Evolutionary conservation across 108 stramenopile genomes (phyloP).

Genomic region (Pseudonitzschia pungens): DNA sequence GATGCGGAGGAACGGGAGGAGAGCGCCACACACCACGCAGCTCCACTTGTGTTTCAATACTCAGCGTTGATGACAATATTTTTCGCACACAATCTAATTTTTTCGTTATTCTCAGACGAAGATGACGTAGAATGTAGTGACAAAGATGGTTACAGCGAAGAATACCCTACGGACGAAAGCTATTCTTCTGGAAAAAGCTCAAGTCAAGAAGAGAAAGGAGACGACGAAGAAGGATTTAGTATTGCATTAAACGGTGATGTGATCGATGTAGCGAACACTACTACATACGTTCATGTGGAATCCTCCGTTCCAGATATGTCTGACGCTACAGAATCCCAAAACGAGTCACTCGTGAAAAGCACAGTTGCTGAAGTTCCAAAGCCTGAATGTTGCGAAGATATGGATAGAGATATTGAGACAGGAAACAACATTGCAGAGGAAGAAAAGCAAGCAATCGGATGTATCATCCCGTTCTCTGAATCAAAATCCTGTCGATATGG

Average conservation of each 20-base stretch:
- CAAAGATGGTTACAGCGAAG: not conserved
- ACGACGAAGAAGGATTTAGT: not conserved
- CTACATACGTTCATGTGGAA: not conserved
- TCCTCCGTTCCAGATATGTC: not conserved
- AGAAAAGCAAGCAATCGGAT: not conserved
- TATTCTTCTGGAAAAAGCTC: not conserved
- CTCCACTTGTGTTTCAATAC: not conserved
- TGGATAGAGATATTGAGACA: not conserved
- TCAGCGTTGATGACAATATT: conserved; percentile 9
- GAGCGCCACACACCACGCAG: not conserved
- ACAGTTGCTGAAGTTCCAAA: not conserved
- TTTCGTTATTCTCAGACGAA: not conserved
- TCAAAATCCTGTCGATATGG: not conserved
- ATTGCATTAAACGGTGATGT: not conserved
- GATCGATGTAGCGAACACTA: not conserved
- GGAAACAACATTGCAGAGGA: not conserved
- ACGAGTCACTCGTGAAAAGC: not conserved
- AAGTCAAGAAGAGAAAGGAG: not conserved
- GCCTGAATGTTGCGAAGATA: not conserved
- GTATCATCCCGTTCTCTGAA: not conserved
- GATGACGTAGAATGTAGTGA: not conserved
- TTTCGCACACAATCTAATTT: conserved; percentile 10
- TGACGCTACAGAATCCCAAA: not conserved
- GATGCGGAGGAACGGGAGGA: not conserved
- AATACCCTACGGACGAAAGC: not conserved